Evolutionary conservation across 1,284 basidiomycete genomes (phyloP).

Genomic region (Irpex sp.): DNA sequence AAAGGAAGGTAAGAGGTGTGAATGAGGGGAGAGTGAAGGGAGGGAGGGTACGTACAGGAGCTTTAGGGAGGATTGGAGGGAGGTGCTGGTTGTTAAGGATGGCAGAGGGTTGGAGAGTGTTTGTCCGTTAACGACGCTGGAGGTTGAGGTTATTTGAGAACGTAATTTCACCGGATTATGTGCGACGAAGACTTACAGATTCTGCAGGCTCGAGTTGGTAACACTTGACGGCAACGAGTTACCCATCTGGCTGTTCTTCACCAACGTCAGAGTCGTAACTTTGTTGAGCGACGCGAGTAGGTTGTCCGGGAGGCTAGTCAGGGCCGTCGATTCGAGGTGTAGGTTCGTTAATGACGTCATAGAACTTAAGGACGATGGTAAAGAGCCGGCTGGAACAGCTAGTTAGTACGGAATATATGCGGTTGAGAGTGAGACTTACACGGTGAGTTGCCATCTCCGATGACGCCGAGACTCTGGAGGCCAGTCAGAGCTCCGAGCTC

Average conservation of each 20-base stretch:
- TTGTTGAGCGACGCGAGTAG: conserved; percentile 30
- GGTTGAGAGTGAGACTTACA: conserved; percentile 21
- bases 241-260: conserved; percentile 42
- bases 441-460: conserved; percentile 38
- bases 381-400: conserved; percentile 31
- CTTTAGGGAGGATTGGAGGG: conserved; percentile 30
- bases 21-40: not conserved
- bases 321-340: conserved; percentile 42
- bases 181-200: conserved; percentile 30
- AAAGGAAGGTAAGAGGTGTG: not conserved
- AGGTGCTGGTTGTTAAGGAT: conserved; percentile 27
- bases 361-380: conserved; percentile 33
- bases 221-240: conserved; percentile 34
- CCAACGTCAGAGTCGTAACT: conserved; percentile 36
- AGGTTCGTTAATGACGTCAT: conserved; percentile 34
- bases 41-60: conserved; percentile 26
- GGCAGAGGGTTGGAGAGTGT: conserved; percentile 26
- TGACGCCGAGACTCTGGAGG: conserved; percentile 34
- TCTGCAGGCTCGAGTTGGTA: conserved; percentile 30
- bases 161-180: not conserved
- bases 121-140: conserved; percentile 32
- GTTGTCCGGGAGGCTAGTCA: conserved; percentile 33
- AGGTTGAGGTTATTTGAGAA: not conserved
- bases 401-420: not conserved
- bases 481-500: conserved; percentile 38